phyloP scores from a whole-genome alignment of 331 rosid genomes.

The Dryas integrifolia region DNA sequence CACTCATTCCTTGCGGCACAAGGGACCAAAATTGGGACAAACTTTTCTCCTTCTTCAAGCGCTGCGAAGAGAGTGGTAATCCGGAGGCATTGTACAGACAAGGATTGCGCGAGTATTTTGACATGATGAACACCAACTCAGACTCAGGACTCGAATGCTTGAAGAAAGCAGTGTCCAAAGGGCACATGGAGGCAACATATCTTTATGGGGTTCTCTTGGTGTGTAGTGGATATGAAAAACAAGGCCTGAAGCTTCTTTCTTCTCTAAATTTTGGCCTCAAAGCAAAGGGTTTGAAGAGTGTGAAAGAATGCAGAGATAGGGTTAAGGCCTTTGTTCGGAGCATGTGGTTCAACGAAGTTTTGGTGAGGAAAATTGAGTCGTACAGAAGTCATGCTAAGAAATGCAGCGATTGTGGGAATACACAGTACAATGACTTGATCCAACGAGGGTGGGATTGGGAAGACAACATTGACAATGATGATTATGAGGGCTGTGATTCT shows the following conservation, averaged over 20 bases:
- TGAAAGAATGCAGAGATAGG: neutral
- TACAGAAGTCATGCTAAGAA: neutral
- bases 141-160: neutral
- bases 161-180: conserved; percentile 1
- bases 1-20: neutral
- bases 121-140: neutral
- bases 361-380: neutral
- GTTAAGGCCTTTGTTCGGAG: neutral
- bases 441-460: neutral
- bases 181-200: conserved; percentile 3
- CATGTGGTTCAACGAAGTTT: neutral
- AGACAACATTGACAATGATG: neutral
- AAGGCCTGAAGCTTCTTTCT: neutral
- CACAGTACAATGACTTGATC: neutral
- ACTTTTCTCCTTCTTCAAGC: neutral
- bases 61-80: neutral
- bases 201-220: neutral
- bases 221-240: neutral
- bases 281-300: neutral
- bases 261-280: neutral
- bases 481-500: neutral
- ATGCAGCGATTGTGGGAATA: conserved; percentile 5
- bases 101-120: neutral
- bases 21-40: neutral
- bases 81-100: neutral